Evolutionary conservation across 306 rosid genomes (phyloP).

Genomic region (Quercus aquifolioides): DNA sequence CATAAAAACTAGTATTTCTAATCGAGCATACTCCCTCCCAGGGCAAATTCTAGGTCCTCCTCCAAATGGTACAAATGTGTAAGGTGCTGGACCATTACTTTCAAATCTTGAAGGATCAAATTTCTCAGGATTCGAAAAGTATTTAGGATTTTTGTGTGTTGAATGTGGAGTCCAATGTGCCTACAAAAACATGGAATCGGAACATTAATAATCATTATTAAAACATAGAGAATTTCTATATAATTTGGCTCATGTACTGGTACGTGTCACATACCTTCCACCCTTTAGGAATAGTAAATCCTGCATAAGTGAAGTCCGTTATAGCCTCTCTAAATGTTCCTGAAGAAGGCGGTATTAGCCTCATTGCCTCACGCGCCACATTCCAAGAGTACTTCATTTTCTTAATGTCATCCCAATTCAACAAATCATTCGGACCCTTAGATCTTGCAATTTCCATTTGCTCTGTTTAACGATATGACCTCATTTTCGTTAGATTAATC

Average conservation of each 20-base stretch:
- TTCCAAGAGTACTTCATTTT: conserved; percentile 44
- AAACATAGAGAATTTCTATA: too few species aligned
- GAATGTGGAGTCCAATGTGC: conserved; percentile 32
- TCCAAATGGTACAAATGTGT: conserved; percentile 36
- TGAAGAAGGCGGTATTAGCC: conserved; percentile 35
- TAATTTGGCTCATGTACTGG: too few species aligned
- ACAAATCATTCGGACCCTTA: neutral
- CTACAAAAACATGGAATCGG: neutral
- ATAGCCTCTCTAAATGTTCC: conserved; percentile 37
- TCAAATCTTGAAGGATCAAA: conserved; percentile 48
- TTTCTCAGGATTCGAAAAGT: conserved; percentile 29
- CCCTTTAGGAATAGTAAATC: conserved; percentile 43
- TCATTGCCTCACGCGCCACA: conserved; percentile 41
- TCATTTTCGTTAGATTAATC: too few species aligned
- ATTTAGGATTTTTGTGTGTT: conserved; percentile 25
- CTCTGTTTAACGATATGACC: conserved; percentile 6
- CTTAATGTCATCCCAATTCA: conserved; percentile 37
- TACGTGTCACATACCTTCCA: conserved; percentile 31
- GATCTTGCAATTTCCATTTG: conserved; percentile 26
- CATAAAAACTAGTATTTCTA: conserved; percentile 33
- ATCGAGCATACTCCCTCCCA: conserved; percentile 26
- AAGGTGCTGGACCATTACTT: conserved; percentile 26
- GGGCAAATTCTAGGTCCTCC: conserved; percentile 38
- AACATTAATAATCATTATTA: too few species aligned
- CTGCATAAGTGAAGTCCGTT: conserved; percentile 26